Conservation (phyloP, 2,329 filamentous ascomycete species). For the Amylocarpus encephaloides region DNA sequence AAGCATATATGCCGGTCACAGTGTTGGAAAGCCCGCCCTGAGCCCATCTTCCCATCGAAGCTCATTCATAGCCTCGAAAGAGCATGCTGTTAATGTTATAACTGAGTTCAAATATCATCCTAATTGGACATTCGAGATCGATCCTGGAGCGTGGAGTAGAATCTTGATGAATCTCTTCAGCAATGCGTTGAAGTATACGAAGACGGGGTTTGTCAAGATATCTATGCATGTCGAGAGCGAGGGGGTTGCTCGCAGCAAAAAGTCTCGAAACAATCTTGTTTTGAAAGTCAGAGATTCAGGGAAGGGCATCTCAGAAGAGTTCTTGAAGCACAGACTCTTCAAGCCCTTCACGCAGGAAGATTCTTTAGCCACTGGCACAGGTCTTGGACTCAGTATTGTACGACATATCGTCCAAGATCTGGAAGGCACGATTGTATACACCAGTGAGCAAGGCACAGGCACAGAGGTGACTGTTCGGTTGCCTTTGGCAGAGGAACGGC, state of each 20-base stretch:
- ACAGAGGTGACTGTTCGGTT: conserved; percentile 40
- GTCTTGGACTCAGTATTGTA: conserved; percentile 58
- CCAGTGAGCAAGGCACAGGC: conserved; percentile 45
- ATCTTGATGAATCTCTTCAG: conserved; percentile 58
- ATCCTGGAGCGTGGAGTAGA: conserved; percentile 44
- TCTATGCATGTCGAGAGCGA: conserved; percentile 30
- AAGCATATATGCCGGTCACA: conserved; percentile 27
- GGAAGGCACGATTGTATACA: conserved; percentile 52
- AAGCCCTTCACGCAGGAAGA: conserved; percentile 60
- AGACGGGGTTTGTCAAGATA: conserved; percentile 43
- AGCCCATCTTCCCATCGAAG: conserved; percentile 21
- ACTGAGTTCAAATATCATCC: conserved; percentile 44
- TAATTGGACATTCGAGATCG: conserved; percentile 47
- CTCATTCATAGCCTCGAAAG: conserved; percentile 7
- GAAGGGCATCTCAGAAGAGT: conserved; percentile 57
- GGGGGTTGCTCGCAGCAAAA: conserved; percentile 12
- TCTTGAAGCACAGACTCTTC: conserved; percentile 52
- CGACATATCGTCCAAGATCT: conserved; percentile 52
- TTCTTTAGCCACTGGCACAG: conserved; percentile 52
- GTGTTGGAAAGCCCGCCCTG: conserved; percentile 20
- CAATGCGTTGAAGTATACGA: conserved; percentile 58
- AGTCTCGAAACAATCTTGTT: conserved; percentile 19
- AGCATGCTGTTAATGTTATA: conserved; percentile 38
- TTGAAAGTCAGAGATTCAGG: conserved; percentile 56
- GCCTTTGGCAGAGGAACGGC: conserved; percentile 16